Evolutionary conservation across 2,329 filamentous ascomycete species (phyloP), one percentile per base, ranked within the genome.

Genomic region (Pseudocercospora crystallina): DNA sequence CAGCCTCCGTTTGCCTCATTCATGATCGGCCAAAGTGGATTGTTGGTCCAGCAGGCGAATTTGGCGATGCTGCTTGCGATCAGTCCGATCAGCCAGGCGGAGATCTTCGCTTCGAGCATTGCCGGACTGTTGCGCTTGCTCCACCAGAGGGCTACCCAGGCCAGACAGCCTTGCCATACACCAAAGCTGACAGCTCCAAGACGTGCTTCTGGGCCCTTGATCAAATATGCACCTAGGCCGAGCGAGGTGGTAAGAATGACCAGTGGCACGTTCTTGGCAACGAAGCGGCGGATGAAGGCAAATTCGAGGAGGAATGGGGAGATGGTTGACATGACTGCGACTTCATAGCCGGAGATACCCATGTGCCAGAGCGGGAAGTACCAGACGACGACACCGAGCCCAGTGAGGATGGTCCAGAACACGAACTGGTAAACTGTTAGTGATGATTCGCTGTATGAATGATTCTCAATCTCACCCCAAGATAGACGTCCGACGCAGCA

Each of bases 331-430:
- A 97, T 86, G 65, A 99, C 85, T 59, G 95, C 79, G 37, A 85
- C 86, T 73, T 99, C 94, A 67, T 94, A 99, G 56, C 94, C 94
- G 3, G 92, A 97, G 54, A 99, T 95, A 26, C 94, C 94, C 94
- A 99, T 99, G 69, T 96, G 84, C 94, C 94, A 99, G 9, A 99
- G 81, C 11, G 94, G 94, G 69, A 99, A 99, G 71, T 95, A 99
- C 94, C 94, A 99, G 38, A 99, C 87, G 36, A 89, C 79, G 38
- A 99, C 78, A 20, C 90, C 91, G 45, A 99, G 78, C 54, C 90
- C 90, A 51, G 94, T 99, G 59, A 96, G 76, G 67, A 92, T 87
- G 8, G 91, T 90, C 94, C 94, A 99, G 73, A 97, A 97, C 49
- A 94, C 83, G 68, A 92, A 97, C 86, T 91, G 65, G 32, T 42